Evolutionary conservation across 371 early-diverging fungal species (phyloP), one percentile per base, ranked within the genome.

Genomic region (Circinella minor): DNA sequence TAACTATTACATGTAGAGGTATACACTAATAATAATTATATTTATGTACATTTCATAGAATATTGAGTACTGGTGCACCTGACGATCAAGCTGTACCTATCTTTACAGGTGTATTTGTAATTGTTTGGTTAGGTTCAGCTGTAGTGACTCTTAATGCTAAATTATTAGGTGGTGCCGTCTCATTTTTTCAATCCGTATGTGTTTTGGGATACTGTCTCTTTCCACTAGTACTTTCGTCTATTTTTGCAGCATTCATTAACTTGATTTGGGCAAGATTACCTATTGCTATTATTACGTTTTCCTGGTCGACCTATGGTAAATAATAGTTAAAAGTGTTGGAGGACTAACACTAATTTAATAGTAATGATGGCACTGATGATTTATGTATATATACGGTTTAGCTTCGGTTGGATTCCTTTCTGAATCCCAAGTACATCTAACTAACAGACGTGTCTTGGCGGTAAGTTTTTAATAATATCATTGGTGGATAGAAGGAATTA

Each of bases 201-300:
- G 92, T 96, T 11, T 87, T 98, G 51, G 97, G 97, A 5, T 98
- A 98, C 81, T 98, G 98, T 80, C 81, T 97, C 65, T 98, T 96
- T 76, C 98, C 98, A 7, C 84, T 97, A 68, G 93, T 93, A 0
- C 75, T 93, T n/a, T 92, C 92, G 15, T 86, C 95, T 15, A 71
- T 95, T 18, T 71, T 95, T 0, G 79, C 91, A 1, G 79, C 92
- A n/a, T 86, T 95, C 74, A 81, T 93, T 1, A 75, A 81, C 15
- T 77, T 77, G 65, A 82, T 94, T 36, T 84, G 91, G 71, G 81
- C 94, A 65, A 85, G 95, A n/a, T 77, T 89, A 36, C 88, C 93
- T 13, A 77, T 93, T 0, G 93, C 90, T 10, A 79, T 84, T 4
- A 82, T 90, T 5, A 90, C 92, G 11, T 93, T 96, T 76, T 85